phyloP scores from a whole-genome alignment of 768 basidiomycete genomes.

The Boletus fagicola region DNA sequence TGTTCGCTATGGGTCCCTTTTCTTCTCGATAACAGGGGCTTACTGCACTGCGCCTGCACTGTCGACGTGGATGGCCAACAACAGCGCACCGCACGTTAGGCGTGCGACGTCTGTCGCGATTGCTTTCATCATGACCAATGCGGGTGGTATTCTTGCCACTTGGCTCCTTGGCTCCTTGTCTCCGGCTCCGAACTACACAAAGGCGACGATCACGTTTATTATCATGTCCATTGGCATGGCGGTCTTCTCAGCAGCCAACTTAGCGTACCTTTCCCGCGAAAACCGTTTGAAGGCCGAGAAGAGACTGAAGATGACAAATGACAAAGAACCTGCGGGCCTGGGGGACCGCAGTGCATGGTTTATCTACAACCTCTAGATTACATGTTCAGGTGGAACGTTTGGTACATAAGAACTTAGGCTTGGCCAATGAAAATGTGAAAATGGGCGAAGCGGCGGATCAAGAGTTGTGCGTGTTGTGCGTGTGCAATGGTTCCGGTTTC shows the following conservation, averaged over 20 bases:
- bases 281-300: conserved; percentile 46
- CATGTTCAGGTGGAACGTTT: not conserved
- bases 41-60: not conserved
- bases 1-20: not conserved
- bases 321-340: conserved; percentile 40
- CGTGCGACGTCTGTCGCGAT: conserved; percentile 60
- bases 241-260: conserved; percentile 38
- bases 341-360: conserved; percentile 58
- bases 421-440: not conserved
- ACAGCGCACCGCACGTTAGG: conserved; percentile 52
- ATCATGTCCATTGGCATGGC: conserved; percentile 41
- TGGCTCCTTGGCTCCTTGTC: conserved; percentile 57
- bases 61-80: conserved; percentile 43
- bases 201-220: conserved; percentile 41
- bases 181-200: conserved; percentile 47
- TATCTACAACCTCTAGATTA: conserved; percentile 42
- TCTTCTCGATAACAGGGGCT: not conserved
- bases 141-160: conserved; percentile 58
- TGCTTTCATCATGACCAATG: conserved; percentile 55
- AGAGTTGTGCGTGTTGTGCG: not conserved
- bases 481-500: not conserved
- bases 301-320: conserved; percentile 30
- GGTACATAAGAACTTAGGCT: not conserved
- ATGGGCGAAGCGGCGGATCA: not conserved
- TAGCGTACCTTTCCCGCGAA: conserved; percentile 54